These are phyloP conservation scores for Coniochaeta sp. DNA, from an alignment of 2,329 filamentous ascomycete genomes.

Conservation along the genomic window DNA sequence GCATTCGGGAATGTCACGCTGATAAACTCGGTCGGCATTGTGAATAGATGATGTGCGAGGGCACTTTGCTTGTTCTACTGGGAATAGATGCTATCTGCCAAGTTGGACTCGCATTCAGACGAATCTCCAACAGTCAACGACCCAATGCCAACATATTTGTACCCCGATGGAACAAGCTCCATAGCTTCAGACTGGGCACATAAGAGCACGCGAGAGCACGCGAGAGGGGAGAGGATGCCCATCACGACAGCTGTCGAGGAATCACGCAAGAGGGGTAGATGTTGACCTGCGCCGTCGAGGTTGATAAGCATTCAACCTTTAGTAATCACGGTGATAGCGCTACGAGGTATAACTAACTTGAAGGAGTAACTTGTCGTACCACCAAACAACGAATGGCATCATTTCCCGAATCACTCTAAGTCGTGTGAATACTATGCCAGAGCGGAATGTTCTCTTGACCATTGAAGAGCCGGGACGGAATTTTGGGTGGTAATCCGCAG, in stretches of 20 bases:
- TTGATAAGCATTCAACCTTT: not conserved
- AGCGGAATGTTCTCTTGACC: too few species aligned
- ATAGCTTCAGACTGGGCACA: not conserved
- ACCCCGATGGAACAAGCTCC: not conserved
- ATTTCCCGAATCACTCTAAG: not conserved
- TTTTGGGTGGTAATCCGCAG: too few species aligned
- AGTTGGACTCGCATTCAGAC: not conserved
- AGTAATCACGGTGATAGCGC: not conserved
- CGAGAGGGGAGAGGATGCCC: not conserved
- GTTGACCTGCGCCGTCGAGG: not conserved
- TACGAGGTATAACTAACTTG: not conserved
- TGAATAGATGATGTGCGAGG: not conserved
- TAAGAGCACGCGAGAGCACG: not conserved
- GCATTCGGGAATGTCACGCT: slow-evolving; percentile 49
- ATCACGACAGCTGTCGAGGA: not conserved
- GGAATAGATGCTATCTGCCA: not conserved
- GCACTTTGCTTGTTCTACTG: not conserved
- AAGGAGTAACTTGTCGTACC: not conserved
- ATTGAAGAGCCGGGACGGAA: too few species aligned
- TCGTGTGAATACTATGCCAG: too few species aligned
- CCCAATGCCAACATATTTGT: not conserved
- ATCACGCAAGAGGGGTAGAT: not conserved
- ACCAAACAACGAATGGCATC: not conserved
- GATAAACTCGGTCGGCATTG: slow-evolving; percentile 49
- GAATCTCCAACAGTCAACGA: not conserved